phyloP scores from a whole-genome alignment of 805 yeast species.

The Cyberlindnera xylosilytica region DNA sequence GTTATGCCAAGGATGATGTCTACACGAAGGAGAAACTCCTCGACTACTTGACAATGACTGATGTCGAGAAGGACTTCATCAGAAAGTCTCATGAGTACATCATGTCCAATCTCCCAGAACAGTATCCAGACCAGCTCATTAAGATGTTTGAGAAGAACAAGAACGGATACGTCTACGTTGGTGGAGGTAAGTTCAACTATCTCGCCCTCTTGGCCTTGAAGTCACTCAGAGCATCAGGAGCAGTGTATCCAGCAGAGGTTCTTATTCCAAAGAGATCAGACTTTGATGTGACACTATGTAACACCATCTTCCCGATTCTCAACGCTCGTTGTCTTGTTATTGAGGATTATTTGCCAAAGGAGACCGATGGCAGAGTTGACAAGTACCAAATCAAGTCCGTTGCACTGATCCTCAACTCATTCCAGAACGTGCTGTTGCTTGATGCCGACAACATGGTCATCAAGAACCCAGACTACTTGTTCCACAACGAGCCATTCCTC shows the following conservation, averaged over 20 bases:
- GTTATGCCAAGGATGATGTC: slow-evolving; percentile 14
- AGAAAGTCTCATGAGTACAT: slow-evolving; percentile 15
- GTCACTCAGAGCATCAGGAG: slow-evolving; percentile 56
- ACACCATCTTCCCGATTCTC: slow-evolving; percentile 51
- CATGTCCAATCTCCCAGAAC: slow-evolving; percentile 32
- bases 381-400: slow-evolving; percentile 66
- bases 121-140: slow-evolving; percentile 4
- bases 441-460: slow-evolving; percentile 76
- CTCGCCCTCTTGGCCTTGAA: slow-evolving; percentile 49
- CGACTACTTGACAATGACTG: slow-evolving; percentile 9
- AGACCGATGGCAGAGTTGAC: slow-evolving; percentile 37
- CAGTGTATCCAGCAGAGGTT: slow-evolving; percentile 72
- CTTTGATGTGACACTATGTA: slow-evolving; percentile 67
- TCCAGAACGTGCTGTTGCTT: slow-evolving; percentile 65
- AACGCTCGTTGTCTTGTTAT: slow-evolving; percentile 58
- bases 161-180: slow-evolving; percentile 64
- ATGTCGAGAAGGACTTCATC: slow-evolving; percentile 8
- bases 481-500: slow-evolving; percentile 39
- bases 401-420: slow-evolving; percentile 69
- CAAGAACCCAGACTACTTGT: slow-evolving; percentile 49
- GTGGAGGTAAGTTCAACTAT: slow-evolving; percentile 67
- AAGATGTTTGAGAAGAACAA: slow-evolving; percentile 5
- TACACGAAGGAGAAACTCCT: slow-evolving; percentile 16
- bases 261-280: slow-evolving; percentile 64
- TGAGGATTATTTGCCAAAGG: slow-evolving; percentile 47